These are phyloP conservation scores for Elaeis oleifera DNA, from an alignment of 202 grass and related monocot species.

Conservation along the genomic window DNA sequence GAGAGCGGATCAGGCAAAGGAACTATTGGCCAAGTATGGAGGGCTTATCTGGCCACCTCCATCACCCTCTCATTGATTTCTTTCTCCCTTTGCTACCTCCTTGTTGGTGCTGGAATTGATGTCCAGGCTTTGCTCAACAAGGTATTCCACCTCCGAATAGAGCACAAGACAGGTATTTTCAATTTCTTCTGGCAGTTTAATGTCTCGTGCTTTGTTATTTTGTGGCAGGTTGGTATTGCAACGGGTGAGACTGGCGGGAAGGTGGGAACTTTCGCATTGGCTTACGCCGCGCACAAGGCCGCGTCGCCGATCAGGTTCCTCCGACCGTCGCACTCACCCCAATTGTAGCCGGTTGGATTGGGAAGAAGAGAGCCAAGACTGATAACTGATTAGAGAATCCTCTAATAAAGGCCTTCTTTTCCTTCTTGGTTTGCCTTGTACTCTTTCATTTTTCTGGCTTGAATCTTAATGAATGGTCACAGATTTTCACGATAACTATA, in stretches of 20 bases:
- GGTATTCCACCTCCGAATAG: conserved; percentile 19
- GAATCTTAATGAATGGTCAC: no score
- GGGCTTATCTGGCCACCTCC: conserved; percentile 88
- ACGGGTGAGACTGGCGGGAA: conserved; percentile 83
- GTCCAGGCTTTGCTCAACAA: conserved; percentile 70
- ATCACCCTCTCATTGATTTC: conserved; percentile 88
- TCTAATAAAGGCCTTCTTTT: no score
- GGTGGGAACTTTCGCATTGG: conserved; percentile 80
- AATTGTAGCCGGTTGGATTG: conserved; percentile 77
- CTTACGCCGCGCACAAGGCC: conserved; percentile 89
- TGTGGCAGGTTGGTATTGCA: conserved; percentile 48
- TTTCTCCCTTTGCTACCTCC: conserved; percentile 83
- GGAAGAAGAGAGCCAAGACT: conserved; percentile 47
- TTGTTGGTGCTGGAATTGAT: conserved; percentile 80
- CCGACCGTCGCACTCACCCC: conserved; percentile 91
- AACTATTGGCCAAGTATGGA: conserved; percentile 90
- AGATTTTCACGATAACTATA: no score
- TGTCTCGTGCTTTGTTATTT: neutral
- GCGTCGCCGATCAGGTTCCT: conserved; percentile 94
- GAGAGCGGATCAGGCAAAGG: conserved; percentile 75
- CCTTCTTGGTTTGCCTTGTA: no score
- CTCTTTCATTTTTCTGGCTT: no score
- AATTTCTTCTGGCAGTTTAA: no score
- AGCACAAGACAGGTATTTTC: no score
- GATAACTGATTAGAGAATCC: conserved; percentile 23